Conservation (phyloP, 352 stramenopile species). For the Aphanomyces euteiches region DNA sequence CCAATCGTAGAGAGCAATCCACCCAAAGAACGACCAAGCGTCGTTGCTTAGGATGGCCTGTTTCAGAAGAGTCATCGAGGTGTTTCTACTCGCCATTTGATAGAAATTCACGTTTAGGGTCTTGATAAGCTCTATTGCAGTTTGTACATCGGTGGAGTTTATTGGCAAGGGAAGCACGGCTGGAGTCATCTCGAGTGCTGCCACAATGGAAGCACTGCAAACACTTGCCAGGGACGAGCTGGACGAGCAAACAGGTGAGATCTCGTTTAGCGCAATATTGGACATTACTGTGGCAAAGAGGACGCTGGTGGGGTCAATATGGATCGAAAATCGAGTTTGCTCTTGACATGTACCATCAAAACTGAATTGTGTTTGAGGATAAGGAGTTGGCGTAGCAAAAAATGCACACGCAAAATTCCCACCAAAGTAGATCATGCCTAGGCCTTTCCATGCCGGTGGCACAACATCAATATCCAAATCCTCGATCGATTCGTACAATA, state of each 20-base stretch:
- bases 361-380: constrained; percentile 1
- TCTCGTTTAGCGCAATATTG: background rate
- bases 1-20: constrained; percentile 21
- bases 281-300: background rate
- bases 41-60: background rate
- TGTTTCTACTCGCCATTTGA: constrained; percentile 11
- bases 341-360: constrained; percentile 9
- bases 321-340: background rate
- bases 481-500: background rate
- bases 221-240: background rate
- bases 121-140: too few species aligned
- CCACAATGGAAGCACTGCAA: background rate
- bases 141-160: background rate
- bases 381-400: background rate
- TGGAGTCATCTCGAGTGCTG: background rate
- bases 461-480: background rate
- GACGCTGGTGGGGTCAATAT: background rate
- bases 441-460: background rate
- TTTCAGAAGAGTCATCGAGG: background rate
- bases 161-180: too few species aligned
- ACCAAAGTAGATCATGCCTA: background rate
- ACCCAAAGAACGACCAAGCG: constrained; percentile 12
- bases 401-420: background rate
- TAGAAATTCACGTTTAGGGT: constrained; percentile 5
- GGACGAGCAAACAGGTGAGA: background rate